Conservation (phyloP, 2,329 filamentous ascomycete genomes). For the Fusarium pilosicola region DNA sequence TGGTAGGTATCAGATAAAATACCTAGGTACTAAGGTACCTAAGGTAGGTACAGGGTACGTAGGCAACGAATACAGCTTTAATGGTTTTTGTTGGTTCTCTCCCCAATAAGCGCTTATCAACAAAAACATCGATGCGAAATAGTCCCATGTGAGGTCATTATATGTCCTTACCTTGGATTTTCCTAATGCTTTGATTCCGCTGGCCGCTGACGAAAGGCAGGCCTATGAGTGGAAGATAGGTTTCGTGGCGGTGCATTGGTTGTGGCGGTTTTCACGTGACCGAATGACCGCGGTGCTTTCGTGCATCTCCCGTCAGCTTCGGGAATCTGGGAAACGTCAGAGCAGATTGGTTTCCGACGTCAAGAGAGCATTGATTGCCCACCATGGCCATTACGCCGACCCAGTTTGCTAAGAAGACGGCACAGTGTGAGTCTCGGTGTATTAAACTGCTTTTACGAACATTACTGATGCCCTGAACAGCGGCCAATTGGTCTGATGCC, state of each 20-base stretch:
- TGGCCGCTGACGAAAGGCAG: slow-evolving; percentile 38
- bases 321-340: slow-evolving; percentile 46
- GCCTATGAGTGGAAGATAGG: slow-evolving; percentile 30
- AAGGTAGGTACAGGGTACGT: background rate
- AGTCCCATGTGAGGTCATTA: background rate
- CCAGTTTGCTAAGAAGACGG: slow-evolving; percentile 84
- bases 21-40: too few species aligned
- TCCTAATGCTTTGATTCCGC: background rate
- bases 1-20: background rate
- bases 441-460: background rate
- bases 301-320: slow-evolving; percentile 38
- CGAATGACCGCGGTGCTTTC: slow-evolving; percentile 27
- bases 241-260: slow-evolving; percentile 33
- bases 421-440: slow-evolving; percentile 71
- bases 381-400: slow-evolving; percentile 91
- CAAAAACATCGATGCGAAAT: background rate
- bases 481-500: slow-evolving; percentile 89
- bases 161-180: background rate
- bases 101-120: background rate
- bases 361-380: slow-evolving; percentile 54
- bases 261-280: slow-evolving; percentile 48
- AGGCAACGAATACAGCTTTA: background rate
- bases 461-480: slow-evolving; percentile 62
- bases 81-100: background rate
- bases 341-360: slow-evolving; percentile 41